These are phyloP conservation scores for Cryptomeria japonica DNA, from an alignment of 75 land plant genomes.

Conservation along the genomic window DNA sequence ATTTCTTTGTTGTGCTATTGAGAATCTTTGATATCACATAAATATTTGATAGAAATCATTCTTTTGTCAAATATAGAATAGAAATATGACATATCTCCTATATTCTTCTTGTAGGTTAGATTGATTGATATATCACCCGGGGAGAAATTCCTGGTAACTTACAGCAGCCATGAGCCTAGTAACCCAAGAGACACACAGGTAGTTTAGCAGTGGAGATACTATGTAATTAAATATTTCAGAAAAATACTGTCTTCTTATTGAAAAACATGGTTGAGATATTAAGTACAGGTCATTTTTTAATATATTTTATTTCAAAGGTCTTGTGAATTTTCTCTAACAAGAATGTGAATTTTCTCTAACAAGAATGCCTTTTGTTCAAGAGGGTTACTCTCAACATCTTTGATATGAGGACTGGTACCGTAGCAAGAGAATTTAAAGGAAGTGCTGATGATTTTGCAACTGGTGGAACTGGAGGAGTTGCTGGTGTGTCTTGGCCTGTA, in stretches of 20 bases:
- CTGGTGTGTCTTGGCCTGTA: conserved; percentile 97
- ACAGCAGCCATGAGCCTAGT: conserved; percentile 96
- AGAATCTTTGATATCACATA: background rate
- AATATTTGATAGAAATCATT: background rate
- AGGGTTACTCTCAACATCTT: conserved; percentile 82
- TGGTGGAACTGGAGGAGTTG: conserved; percentile 85
- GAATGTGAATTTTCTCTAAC: background rate
- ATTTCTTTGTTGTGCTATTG: background rate
- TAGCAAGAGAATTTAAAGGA: conserved; percentile 91
- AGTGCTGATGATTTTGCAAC: conserved; percentile 88
- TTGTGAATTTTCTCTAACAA: background rate
- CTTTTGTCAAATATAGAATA: background rate
- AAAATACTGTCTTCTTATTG: background rate
- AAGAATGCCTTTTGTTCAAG: conserved; percentile 30
- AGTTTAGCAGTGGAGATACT: background rate
- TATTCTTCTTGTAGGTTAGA: conserved; percentile 53
- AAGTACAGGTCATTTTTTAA: background rate
- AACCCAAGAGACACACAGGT: conserved; percentile 96
- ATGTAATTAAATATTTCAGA: background rate
- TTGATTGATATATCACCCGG: conserved; percentile 94
- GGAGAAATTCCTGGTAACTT: conserved; percentile 72
- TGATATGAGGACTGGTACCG: conserved; percentile 89
- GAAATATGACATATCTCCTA: background rate
- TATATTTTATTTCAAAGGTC: background rate
- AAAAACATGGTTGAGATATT: background rate